These are phyloP conservation scores for Carex myosuroides DNA, from an alignment of 176 grass and related monocot species.

Conservation along the genomic window DNA sequence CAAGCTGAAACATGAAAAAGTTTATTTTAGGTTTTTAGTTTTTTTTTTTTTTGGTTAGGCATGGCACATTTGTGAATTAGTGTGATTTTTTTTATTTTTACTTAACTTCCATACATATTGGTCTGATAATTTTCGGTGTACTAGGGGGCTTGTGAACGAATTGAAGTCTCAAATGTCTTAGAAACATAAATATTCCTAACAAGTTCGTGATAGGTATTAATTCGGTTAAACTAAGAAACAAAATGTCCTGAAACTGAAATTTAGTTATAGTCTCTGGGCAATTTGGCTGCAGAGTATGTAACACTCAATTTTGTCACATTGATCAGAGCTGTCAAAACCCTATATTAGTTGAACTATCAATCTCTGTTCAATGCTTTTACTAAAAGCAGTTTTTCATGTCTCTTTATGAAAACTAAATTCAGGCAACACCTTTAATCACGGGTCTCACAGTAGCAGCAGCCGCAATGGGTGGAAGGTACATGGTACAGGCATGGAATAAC, in stretches of 20 bases:
- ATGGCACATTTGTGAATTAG: background rate
- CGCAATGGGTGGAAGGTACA: constrained; percentile 52
- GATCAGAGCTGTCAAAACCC: background rate
- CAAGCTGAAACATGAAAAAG: background rate
- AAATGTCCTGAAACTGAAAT: background rate
- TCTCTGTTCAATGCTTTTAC: background rate
- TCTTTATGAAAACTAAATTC: background rate
- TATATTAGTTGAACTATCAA: background rate
- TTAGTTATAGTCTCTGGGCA: background rate
- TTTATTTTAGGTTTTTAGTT: background rate
- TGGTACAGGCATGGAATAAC: constrained; percentile 66
- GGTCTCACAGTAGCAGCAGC: constrained; percentile 64
- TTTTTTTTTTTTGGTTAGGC: background rate
- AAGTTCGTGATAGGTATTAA: background rate
- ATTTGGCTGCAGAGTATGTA: background rate
- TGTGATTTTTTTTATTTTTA: background rate
- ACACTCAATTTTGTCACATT: background rate
- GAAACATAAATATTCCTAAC: background rate
- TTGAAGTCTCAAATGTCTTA: background rate
- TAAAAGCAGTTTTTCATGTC: background rate
- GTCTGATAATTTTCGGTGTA: background rate
- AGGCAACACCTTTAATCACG: constrained; percentile 63
- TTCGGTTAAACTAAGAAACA: background rate
- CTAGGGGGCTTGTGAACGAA: background rate
- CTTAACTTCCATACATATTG: background rate